Conservation (phyloP, 768 basidiomycete genomes). For the Boletus subparvulus region DNA sequence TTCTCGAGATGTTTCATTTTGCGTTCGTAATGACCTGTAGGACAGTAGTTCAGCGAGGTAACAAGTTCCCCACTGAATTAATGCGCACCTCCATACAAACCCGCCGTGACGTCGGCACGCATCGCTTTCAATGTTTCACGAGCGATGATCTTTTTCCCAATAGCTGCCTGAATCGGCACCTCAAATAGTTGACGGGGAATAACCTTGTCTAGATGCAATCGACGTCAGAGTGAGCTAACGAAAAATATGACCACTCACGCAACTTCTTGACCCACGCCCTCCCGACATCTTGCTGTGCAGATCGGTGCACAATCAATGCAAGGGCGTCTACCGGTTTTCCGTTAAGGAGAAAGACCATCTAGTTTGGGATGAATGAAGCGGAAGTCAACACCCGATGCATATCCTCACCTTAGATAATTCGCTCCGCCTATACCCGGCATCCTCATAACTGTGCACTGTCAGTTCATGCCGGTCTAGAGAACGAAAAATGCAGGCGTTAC, state of each 20-base stretch:
- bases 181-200: conserved; percentile 93
- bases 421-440: conserved; percentile 82
- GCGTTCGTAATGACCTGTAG: conserved; percentile 81
- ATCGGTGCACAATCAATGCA: conserved; percentile 86
- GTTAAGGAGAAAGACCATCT: conserved; percentile 93
- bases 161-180: conserved; percentile 90
- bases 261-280: conserved; percentile 89
- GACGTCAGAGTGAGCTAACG: neutral
- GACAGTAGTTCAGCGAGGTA: neutral
- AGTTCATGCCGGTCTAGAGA: neutral
- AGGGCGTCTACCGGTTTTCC: conserved; percentile 89
- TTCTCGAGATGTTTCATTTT: conserved; percentile 86
- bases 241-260: conserved; percentile 50
- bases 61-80: neutral
- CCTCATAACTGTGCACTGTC: conserved; percentile 74
- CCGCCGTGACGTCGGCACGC: conserved; percentile 91
- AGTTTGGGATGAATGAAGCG: conserved; percentile 1
- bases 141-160: conserved; percentile 85
- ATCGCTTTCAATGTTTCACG: conserved; percentile 85
- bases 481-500: conserved; percentile 26
- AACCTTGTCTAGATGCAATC: conserved; percentile 64
- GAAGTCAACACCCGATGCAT: neutral
- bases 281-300: conserved; percentile 71
- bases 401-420: conserved; percentile 74
- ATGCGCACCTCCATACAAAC: conserved; percentile 78